A percentile compares a stretch with the other conserved stretches of the same genome.
phyloP scores from a whole-genome alignment of 1,284 basidiomycete species.

The Tremellales sp. region DNA sequence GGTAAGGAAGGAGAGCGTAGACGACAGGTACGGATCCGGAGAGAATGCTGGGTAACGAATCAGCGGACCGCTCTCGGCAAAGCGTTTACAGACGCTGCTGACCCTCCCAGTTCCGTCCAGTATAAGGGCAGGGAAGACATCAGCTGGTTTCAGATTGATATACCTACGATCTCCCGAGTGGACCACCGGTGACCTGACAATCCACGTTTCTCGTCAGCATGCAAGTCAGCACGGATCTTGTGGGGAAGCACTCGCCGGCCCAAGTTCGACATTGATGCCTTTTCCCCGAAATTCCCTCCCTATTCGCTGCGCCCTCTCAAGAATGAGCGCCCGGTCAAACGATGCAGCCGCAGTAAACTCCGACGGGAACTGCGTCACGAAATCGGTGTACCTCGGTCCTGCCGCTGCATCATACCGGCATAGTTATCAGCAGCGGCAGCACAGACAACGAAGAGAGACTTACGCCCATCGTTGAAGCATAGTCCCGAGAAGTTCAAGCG shows the following conservation, averaged over 20 bases:
- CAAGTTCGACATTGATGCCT: slow-evolving; percentile 44
- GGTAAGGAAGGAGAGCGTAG: slow-evolving; percentile 43
- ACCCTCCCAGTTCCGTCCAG: slow-evolving; percentile 51
- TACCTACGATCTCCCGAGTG: slow-evolving; percentile 44
- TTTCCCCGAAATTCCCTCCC: slow-evolving; percentile 51
- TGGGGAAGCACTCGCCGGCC: slow-evolving; percentile 29
- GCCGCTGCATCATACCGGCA: slow-evolving; percentile 60
- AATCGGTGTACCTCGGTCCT: slow-evolving; percentile 45
- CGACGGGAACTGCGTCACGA: slow-evolving; percentile 50
- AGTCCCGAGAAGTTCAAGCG: slow-evolving; percentile 56
- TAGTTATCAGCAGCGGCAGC: too few species aligned
- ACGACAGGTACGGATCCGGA: slow-evolving; percentile 48
- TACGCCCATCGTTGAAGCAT: slow-evolving; percentile 60
- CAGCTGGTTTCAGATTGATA: not conserved
- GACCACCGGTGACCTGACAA: slow-evolving; percentile 47
- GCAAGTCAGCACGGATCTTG: not conserved
- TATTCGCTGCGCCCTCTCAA: slow-evolving; percentile 48
- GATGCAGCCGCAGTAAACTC: slow-evolving; percentile 52
- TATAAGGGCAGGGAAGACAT: slow-evolving; percentile 30
- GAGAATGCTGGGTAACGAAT: slow-evolving; percentile 36
- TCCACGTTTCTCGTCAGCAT: not conserved
- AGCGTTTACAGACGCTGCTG: slow-evolving; percentile 1
- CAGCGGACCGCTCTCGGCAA: not conserved
- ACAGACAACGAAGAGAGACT: too few species aligned
- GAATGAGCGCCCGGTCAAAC: slow-evolving; percentile 50